Evolutionary conservation across 352 stramenopile genomes (phyloP).

Genomic region (Blastocystis sp.): DNA sequence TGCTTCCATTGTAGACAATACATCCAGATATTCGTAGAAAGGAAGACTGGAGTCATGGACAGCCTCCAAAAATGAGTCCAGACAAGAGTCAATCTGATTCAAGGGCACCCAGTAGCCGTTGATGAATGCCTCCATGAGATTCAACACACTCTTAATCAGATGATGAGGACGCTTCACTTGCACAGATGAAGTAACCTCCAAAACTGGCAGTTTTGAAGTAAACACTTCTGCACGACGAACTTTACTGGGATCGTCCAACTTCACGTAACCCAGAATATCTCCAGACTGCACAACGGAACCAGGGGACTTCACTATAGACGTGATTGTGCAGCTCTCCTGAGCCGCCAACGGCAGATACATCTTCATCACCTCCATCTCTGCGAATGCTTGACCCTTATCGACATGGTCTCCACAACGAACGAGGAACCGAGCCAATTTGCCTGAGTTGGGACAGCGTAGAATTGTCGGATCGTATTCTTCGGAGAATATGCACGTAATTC

Average conservation of each 20-base stretch:
- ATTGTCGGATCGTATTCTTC: slow-evolving; percentile 97
- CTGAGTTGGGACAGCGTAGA: slow-evolving; percentile 90
- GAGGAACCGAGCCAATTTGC: slow-evolving; percentile 98
- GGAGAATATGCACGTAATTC: slow-evolving; percentile 90
- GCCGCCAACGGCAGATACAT: slow-evolving; percentile 99
- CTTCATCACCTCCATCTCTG: slow-evolving; percentile 98
- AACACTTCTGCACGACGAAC: slow-evolving; percentile 86
- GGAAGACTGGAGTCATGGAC: background rate
- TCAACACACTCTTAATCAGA: slow-evolving; percentile 72
- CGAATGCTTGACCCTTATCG: slow-evolving; percentile 76
- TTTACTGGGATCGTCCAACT: slow-evolving; percentile 92
- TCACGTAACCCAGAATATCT: slow-evolving; percentile 90
- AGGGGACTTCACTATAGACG: slow-evolving; percentile 84
- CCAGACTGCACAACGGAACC: slow-evolving; percentile 86
- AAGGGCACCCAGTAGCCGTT: slow-evolving; percentile 80
- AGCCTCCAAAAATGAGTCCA: slow-evolving; percentile 60
- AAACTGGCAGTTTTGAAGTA: slow-evolving; percentile 71
- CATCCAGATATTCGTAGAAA: slow-evolving; percentile 38
- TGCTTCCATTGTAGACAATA: slow-evolving; percentile 4
- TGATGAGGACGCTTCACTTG: slow-evolving; percentile 68
- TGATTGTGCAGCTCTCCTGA: slow-evolving; percentile 87
- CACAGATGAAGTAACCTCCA: slow-evolving; percentile 63
- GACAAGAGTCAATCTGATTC: background rate
- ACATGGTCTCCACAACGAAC: slow-evolving; percentile 86
- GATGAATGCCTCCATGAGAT: slow-evolving; percentile 81